Percentiles rank a stretch among this genome's conserved stretches.
These are phyloP conservation scores for Gymnopus androsaceus DNA, from an alignment of 1,284 basidiomycete species.

Conservation along the genomic window DNA sequence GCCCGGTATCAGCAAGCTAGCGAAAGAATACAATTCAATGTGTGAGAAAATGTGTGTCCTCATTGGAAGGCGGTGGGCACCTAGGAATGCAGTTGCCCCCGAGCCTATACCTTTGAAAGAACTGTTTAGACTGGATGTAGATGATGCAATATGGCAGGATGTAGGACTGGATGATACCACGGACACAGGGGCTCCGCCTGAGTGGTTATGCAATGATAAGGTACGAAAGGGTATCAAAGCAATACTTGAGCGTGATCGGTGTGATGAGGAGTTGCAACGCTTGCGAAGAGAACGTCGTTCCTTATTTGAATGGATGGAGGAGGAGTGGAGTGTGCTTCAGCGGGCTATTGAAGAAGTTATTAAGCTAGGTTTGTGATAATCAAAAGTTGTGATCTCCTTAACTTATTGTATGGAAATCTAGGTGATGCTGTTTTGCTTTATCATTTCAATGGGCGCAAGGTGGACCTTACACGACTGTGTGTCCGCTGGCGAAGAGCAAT, in stretches of 20 bases:
- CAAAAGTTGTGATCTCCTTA: too few relatives aligned
- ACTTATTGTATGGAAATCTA: too few relatives aligned
- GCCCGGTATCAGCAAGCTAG: conserved; percentile 4
- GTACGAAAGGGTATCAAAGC: conserved; percentile 7
- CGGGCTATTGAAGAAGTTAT: too few relatives aligned
- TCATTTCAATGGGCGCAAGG: too few relatives aligned
- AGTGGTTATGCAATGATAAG: conserved; percentile 9
- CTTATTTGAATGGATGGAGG: neutral
- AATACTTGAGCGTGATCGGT: conserved; percentile 8
- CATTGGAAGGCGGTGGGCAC: conserved; percentile 12
- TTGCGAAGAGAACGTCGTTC: neutral
- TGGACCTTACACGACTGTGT: too few relatives aligned
- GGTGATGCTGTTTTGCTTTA: too few relatives aligned
- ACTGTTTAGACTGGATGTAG: conserved; percentile 22
- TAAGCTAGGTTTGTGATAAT: too few relatives aligned
- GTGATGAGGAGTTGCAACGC: conserved; percentile 8
- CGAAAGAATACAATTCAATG: neutral
- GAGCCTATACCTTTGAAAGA: conserved; percentile 12
- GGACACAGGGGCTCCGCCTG: neutral
- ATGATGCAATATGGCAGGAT: conserved; percentile 26
- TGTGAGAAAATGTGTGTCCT: neutral
- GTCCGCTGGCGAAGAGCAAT: too few relatives aligned
- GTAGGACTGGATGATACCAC: conserved; percentile 18
- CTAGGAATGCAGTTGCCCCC: conserved; percentile 19
- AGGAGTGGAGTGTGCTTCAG: too few relatives aligned